These are phyloP conservation scores for Oryza meridionalis DNA, from an alignment of 176 grass and related monocot genomes.

Conservation along the genomic window DNA sequence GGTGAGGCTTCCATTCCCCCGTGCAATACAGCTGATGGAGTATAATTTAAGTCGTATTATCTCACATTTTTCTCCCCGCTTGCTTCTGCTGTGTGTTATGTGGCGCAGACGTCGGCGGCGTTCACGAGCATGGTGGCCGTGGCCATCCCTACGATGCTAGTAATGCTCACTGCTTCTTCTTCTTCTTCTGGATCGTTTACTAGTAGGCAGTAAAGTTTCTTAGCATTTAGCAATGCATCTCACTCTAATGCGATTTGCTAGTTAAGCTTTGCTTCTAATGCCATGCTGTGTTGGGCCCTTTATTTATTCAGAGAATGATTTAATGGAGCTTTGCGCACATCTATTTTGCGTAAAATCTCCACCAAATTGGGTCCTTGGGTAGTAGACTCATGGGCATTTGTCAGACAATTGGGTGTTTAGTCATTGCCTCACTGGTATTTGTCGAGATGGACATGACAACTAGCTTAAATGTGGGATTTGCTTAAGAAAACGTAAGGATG, in stretches of 20 bases:
- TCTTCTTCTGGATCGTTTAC: neutral
- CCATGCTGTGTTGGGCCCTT: neutral
- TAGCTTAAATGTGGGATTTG: neutral
- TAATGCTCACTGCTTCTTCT: constrained; percentile 39
- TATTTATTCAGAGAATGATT: neutral
- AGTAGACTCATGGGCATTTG: neutral
- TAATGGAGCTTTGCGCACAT: neutral
- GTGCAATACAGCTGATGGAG: neutral
- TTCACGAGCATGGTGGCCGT: constrained; percentile 63
- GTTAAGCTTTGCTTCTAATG: neutral
- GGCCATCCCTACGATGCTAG: constrained; percentile 66
- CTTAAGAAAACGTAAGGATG: neutral
- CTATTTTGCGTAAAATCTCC: neutral
- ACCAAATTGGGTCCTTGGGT: neutral
- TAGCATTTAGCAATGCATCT: neutral
- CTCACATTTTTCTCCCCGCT: neutral
- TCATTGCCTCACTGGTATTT: neutral
- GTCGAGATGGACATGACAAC: neutral
- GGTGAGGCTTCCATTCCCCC: constrained; percentile 27
- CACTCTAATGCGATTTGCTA: neutral
- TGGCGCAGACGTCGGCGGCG: constrained; percentile 62
- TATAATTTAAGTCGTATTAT: neutral
- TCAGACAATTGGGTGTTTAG: neutral
- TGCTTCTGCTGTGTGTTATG: constrained; percentile 15
- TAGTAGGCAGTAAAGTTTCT: neutral